Base-by-base conservation (phyloP, 2,329 filamentous ascomycete species). In the Claviceps sp. region DNA sequence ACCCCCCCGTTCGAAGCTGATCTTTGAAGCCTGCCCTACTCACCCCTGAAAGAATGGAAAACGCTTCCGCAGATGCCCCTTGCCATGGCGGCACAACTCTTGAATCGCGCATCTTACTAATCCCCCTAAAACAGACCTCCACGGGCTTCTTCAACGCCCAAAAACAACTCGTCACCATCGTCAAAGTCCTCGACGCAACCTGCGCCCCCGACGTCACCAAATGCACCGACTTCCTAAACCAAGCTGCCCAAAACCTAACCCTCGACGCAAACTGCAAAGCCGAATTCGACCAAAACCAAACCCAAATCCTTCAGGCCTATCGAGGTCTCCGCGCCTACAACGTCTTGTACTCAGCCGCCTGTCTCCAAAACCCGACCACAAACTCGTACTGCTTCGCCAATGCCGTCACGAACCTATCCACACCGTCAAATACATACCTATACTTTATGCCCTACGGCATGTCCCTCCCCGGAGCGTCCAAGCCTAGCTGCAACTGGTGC, bases 361-460 rank as follows among this genome's bases (percentile, higher is more conserved):
- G 93, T 64, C 76, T 95, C 19, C 81, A 80, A 55, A 80, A 87
- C 62, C 73, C 79, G 0, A 68, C 72, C 0, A 82, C 81, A 1
- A 74, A 74, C 49, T 77, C 81, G 58, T 96, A 91, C 72, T 85
- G 81, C 71, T 96, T 89, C 65, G 87, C 87, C 58, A 84, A 87
- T 59, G 89, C 91, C 48, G 81, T 90, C 55, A 89, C 86, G 47
- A 95, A 95, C 68, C 65, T 71, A 5, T 78, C 80, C 22, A 84
- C 79, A 8, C 74, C 85, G 0, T 79, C 81, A 37, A 85, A 93
- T 64, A 77, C 81, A 38, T 91, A 90, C 62, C 76, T 93, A 39
- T 98, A 96, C 70, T 91, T 85, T 61, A 73, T 97, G 3, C 87
- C 90, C 0, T 76, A 95, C 52, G 93, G 93, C 54, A 76, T 82